phyloP scores from a whole-genome alignment of 176 grass and related monocot species.

The Alloteropsis semialata region DNA sequence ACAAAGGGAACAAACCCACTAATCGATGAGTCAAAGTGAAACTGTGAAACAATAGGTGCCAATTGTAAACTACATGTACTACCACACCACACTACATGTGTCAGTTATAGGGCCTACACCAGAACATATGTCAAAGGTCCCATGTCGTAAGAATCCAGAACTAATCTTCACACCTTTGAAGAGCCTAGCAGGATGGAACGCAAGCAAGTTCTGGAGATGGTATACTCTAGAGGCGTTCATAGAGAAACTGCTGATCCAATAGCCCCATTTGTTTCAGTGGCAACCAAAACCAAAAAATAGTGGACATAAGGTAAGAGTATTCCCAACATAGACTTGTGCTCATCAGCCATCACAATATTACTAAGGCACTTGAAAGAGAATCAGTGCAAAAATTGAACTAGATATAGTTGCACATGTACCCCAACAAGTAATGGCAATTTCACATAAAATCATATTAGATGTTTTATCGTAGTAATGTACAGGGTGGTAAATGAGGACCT shows the following conservation, averaged over 20 bases:
- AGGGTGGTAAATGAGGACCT: conserved; percentile 19
- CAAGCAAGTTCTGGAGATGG: neutral
- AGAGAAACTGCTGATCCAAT: neutral
- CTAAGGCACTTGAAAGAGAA: neutral
- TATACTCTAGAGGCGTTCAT: neutral
- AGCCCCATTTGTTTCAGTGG: neutral
- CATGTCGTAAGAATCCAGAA: neutral
- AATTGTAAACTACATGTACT: neutral
- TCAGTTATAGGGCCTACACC: neutral
- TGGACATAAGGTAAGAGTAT: neutral
- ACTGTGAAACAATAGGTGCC: neutral
- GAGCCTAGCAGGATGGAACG: neutral
- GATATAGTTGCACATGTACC: neutral
- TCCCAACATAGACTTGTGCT: neutral
- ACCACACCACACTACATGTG: neutral
- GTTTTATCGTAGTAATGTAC: neutral
- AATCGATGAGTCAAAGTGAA: neutral
- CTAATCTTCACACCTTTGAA: neutral
- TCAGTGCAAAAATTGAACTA: neutral
- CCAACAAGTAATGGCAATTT: neutral
- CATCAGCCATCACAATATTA: neutral
- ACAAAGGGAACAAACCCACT: neutral
- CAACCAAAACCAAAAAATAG: neutral
- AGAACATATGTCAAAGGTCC: neutral
- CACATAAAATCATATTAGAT: neutral